A percentile compares a stretch with the other conserved stretches of the same genome.
Evolutionary conservation across 805 yeast genomes (phyloP).

Genomic region (Hanseniaspora pseudoguilliermondii): DNA sequence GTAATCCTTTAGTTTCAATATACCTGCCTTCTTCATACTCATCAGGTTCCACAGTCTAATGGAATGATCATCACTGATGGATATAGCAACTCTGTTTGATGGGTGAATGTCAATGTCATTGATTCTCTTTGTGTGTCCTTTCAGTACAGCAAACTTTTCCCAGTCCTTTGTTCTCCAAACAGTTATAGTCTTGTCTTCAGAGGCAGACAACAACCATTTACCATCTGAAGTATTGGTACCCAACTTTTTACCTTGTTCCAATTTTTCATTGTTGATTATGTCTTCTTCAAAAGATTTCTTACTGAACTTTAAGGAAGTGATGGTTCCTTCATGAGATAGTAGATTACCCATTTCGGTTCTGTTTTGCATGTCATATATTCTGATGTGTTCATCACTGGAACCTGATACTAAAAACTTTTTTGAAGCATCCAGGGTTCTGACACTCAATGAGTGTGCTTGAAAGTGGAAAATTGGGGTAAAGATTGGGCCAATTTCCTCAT

Average conservation of each 20-base stretch:
- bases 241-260: slow-evolving; percentile 26
- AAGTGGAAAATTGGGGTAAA: slow-evolving; percentile 93
- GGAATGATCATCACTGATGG: slow-evolving; percentile 76
- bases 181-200: slow-evolving; percentile 79
- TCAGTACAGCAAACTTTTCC: slow-evolving; percentile 79
- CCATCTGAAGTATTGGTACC: slow-evolving; percentile 23
- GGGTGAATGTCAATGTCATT: slow-evolving; percentile 85
- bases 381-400: slow-evolving; percentile 87
- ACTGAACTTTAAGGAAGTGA: slow-evolving; percentile 65
- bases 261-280: slow-evolving; percentile 16
- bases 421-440: slow-evolving; percentile 71
- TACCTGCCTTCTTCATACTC: slow-evolving; percentile 91
- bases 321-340: slow-evolving; percentile 78
- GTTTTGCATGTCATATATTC: slow-evolving; percentile 85
- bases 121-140: slow-evolving; percentile 77
- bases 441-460: slow-evolving; percentile 83
- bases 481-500: slow-evolving; percentile 33
- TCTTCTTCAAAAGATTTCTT: slow-evolving; percentile 29
- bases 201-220: slow-evolving; percentile 82
- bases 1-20: slow-evolving; percentile 56
- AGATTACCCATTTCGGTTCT: slow-evolving; percentile 88
- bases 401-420: slow-evolving; percentile 84
- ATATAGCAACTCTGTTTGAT: slow-evolving; percentile 75
- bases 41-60: slow-evolving; percentile 87
- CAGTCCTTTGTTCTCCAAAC: slow-evolving; percentile 96